Percentiles rank a stretch among this genome's conserved stretches.
These are phyloP conservation scores for Mycosphaerella sp. DNA, from an alignment of 2,329 filamentous ascomycete genomes.

Conservation along the genomic window DNA sequence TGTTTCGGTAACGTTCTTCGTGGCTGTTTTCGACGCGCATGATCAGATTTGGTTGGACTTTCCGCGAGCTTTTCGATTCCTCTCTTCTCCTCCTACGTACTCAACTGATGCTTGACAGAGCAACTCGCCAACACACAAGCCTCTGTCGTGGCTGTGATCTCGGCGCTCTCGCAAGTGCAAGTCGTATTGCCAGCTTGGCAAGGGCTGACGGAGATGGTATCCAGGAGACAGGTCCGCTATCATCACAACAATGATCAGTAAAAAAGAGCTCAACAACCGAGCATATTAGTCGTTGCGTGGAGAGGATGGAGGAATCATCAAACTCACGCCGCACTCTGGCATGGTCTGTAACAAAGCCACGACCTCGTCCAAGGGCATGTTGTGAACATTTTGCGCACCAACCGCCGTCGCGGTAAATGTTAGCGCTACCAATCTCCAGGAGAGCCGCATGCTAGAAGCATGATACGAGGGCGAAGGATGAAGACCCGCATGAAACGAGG, in stretches of 20 bases:
- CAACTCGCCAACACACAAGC: slow-evolving; percentile 11
- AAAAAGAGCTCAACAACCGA: too few species aligned
- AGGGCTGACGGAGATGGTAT: slow-evolving; percentile 15
- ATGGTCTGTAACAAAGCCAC: slow-evolving; percentile 3
- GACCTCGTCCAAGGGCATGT: neutral
- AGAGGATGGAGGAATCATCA: neutral
- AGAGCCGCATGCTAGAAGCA: neutral
- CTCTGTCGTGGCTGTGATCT: slow-evolving; percentile 6
- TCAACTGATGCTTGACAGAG: slow-evolving; percentile 14
- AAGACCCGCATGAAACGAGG: neutral
- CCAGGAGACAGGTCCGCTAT: slow-evolving; percentile 19
- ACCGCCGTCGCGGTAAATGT: neutral
- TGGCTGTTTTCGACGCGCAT: slow-evolving; percentile 4
- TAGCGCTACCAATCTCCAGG: neutral
- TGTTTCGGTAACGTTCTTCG: slow-evolving; percentile 19
- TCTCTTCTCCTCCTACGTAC: slow-evolving; percentile 2
- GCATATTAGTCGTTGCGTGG: too few species aligned
- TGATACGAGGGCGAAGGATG: neutral
- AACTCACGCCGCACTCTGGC: slow-evolving; percentile 8
- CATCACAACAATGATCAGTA: too few species aligned
- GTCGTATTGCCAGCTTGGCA: slow-evolving; percentile 19
- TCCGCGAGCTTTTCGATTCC: too few species aligned
- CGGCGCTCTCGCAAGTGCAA: slow-evolving; percentile 18
- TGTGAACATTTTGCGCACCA: neutral
- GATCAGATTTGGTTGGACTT: too few species aligned